Evolutionary conservation across 1,284 basidiomycete genomes (phyloP), one percentile per base, ranked within the genome.

Genomic region (Fistulina hepatica): DNA sequence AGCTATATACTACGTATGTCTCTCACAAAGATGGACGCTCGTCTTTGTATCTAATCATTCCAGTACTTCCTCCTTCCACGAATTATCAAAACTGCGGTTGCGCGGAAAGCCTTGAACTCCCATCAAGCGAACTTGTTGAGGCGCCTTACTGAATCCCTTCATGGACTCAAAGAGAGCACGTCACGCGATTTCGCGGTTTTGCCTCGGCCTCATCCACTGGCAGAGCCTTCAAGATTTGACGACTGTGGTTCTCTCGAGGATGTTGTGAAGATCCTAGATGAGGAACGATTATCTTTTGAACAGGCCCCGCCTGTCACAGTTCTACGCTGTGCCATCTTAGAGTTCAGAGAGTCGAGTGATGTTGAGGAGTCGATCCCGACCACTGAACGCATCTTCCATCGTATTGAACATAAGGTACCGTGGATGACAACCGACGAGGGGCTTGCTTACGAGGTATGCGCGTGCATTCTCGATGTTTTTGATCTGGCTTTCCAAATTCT

Each of bases 21-120:
- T 11, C 21, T 21, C 21, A 2, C 27, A 24, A 13, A 12, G 9
- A 24, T 31, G 11, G 3, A 16, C 10, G 9, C 34, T 15, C 27
- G 36, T 20, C 11, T 28, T n/a, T 33, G n/a, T 21, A n/a, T 11
- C 25, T 21, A 8, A 23, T 21, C 23, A 6, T 38, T 40, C 5
- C 44, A 85, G 82, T 71, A 71, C 35, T 73, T 76, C 49, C 57
- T 85, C 24, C 66, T 83, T 24, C 81, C 82, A 6, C 72, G 71
- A 23, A 66, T 86, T 10, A 56, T 66, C 1, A 64, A 63, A 36
- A 73, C 77, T 2, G 67, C 65, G 28, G 53, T 69, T 24, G 80
- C 81, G 6, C 71, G 81, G 21, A 63, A 63, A 38, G 67, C 76
- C 4, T 56, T 85, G 33, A 69, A 64, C 37, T 53, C 58, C 3